Percentiles rank a stretch among this genome's conserved stretches.
Conservation (phyloP, 148 eudicot genomes). For the Fallopia convolvulus region DNA sequence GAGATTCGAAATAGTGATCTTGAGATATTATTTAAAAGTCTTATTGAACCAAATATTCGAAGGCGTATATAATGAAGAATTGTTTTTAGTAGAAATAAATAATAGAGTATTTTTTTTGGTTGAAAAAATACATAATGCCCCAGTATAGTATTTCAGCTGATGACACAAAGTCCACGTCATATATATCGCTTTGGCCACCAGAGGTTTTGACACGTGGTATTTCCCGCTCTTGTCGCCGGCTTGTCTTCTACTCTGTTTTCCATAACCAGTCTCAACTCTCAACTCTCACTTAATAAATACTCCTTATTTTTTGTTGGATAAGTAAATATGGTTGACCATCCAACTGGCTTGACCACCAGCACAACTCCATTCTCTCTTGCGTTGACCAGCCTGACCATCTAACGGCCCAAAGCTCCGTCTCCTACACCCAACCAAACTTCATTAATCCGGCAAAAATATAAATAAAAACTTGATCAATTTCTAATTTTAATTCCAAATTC, state of each 20-base stretch:
- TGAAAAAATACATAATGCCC: too few relatives aligned
- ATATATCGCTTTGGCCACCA: background rate
- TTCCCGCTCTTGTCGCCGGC: constrained; percentile 15
- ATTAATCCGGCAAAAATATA: background rate
- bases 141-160: background rate
- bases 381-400: constrained; percentile 1
- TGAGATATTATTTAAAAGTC: too few relatives aligned
- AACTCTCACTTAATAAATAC: too few relatives aligned
- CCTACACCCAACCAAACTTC: background rate
- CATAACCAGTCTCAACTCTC: too few relatives aligned
- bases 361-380: background rate
- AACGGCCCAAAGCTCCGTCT: constrained; percentile 1
- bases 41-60: too few relatives aligned
- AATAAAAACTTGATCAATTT: too few relatives aligned
- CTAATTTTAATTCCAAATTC: too few relatives aligned
- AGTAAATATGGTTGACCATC: background rate
- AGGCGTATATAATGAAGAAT: too few relatives aligned
- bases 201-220: constrained; percentile 18
- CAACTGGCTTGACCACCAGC: background rate
- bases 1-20: too few relatives aligned
- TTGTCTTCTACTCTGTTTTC: background rate
- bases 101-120: too few relatives aligned
- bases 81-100: too few relatives aligned
- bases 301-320: too few relatives aligned
- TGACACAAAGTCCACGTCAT: background rate